Base-by-base conservation (phyloP, 352 stramenopile species). In the Plasmopara viticola region DNA sequence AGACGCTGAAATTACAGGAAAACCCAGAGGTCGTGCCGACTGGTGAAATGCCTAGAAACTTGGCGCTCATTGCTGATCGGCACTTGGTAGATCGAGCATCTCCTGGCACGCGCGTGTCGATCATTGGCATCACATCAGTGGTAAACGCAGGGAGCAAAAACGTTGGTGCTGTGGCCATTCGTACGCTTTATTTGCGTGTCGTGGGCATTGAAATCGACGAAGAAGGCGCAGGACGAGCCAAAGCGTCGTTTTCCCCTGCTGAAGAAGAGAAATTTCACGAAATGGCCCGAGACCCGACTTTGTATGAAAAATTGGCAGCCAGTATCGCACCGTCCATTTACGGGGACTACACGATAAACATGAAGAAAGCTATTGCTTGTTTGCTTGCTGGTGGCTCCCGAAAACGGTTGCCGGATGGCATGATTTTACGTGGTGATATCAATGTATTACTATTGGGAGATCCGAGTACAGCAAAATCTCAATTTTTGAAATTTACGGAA, bases 401-500 rank as follows among this genome's bases (percentile, higher is more conserved):
- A 3, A 98, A 98, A 62, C 63, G 82, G 9, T 67, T 99, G 10
- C 92, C 94, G 2, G 97, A 99, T 72, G 96, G 96, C 29, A 97
- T 98, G 73, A 95, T 92, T 35, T 73, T 99, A 2, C 74, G 97
- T 42, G 96, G 97, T 44, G 97, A 99, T 59, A 99, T 99, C 53
- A 99, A 99, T 60, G 88, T 99, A 13, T 74, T 99, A 20, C 58
- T 99, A 17, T 72, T 99, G 13, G 96, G 97, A 38, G 96, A 99
- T 76, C 97, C 96, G 3, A 98, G 86, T 45, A 99, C 95, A 0
- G 96, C 95, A 42, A 99, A 99, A 68, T 96, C 76, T 33, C 96
- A 99, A 65, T 99, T 99, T 65, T 67, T 99, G 8, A 99, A 99
- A 60, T 99, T 98, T 72, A 84, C 89, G 0, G 88, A 97, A 60